Evolutionary conservation across 2,329 filamentous ascomycete genomes (phyloP).

Genomic region (Aspergillus fructus): DNA sequence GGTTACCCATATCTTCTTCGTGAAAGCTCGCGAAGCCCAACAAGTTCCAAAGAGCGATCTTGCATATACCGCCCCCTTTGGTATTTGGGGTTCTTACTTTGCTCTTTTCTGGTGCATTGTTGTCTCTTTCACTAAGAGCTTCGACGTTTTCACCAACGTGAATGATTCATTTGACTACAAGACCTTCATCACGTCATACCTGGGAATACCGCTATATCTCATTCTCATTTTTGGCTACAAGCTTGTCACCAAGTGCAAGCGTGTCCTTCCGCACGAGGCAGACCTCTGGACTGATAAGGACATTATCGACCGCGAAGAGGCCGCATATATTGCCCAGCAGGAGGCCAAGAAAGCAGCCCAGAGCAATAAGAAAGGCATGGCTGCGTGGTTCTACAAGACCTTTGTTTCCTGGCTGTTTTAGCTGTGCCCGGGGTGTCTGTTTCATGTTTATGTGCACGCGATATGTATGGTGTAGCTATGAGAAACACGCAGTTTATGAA

Average conservation of each 20-base stretch:
- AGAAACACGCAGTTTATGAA: background rate
- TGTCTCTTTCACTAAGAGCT: slow-evolving; percentile 81
- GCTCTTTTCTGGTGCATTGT: slow-evolving; percentile 70
- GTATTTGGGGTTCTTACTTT: slow-evolving; percentile 66
- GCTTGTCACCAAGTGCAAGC: slow-evolving; percentile 53
- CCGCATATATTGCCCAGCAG: slow-evolving; percentile 61
- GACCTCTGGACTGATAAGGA: slow-evolving; percentile 75
- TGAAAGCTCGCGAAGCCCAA: slow-evolving; percentile 62
- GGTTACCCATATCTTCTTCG: slow-evolving; percentile 66
- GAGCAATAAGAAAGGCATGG: slow-evolving; percentile 31
- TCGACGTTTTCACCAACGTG: slow-evolving; percentile 63
- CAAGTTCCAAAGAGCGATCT: slow-evolving; percentile 55
- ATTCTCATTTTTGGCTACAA: slow-evolving; percentile 69
- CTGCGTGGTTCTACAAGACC: slow-evolving; percentile 55
- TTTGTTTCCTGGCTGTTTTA: slow-evolving; percentile 64
- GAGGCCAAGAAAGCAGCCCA: slow-evolving; percentile 45
- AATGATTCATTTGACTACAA: slow-evolving; percentile 63
- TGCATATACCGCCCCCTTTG: slow-evolving; percentile 69
- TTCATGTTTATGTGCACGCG: background rate
- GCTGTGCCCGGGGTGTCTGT: background rate
- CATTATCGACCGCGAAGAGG: slow-evolving; percentile 70
- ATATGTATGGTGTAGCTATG: background rate
- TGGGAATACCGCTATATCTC: slow-evolving; percentile 74
- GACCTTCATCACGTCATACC: slow-evolving; percentile 74
- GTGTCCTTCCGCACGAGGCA: slow-evolving; percentile 57